Percentiles rank a stretch among this genome's conserved stretches.
Evolutionary conservation across 331 rosid species (phyloP).

Genomic region (Rhamnella rubrinervis): DNA sequence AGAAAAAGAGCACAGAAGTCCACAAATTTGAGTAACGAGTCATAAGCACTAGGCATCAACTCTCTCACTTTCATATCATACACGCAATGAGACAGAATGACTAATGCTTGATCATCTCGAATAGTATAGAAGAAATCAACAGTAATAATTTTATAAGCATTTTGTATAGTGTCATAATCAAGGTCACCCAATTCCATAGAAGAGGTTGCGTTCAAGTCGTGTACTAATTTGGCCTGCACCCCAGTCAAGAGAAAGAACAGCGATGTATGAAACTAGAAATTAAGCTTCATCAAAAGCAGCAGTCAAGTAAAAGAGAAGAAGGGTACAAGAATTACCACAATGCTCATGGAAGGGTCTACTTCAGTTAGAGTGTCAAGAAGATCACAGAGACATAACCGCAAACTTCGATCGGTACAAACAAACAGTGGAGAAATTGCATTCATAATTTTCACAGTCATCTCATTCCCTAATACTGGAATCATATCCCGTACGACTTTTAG

Average conservation of each 20-base stretch:
- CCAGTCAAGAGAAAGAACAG: constrained; percentile 8
- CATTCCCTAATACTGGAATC: constrained; percentile 56
- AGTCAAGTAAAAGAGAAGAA: constrained; percentile 19
- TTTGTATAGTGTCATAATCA: constrained; percentile 62
- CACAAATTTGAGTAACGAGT: constrained; percentile 64
- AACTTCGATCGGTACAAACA: constrained; percentile 58
- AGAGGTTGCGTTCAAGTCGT: constrained; percentile 74
- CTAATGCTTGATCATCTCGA: constrained; percentile 60
- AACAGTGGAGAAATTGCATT: constrained; percentile 63
- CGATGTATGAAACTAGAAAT: constrained; percentile 14
- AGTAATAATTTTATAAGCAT: constrained; percentile 55
- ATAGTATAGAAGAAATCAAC: constrained; percentile 53
- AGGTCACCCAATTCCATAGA: constrained; percentile 59
- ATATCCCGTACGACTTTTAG: constrained; percentile 61
- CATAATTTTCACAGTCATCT: constrained; percentile 53
- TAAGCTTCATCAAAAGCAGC: constrained; percentile 11
- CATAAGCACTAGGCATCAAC: constrained; percentile 59
- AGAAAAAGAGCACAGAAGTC: constrained; percentile 62
- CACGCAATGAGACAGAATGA: constrained; percentile 87
- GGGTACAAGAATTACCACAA: constrained; percentile 53
- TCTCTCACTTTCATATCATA: constrained; percentile 84
- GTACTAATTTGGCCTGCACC: constrained; percentile 72
- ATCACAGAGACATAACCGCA: constrained; percentile 66
- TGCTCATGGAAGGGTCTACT: constrained; percentile 54
- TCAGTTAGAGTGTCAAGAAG: constrained; percentile 68